These are phyloP conservation scores for Fonsecaea erecta DNA, from an alignment of 2,329 filamentous ascomycete species.

Conservation along the genomic window DNA sequence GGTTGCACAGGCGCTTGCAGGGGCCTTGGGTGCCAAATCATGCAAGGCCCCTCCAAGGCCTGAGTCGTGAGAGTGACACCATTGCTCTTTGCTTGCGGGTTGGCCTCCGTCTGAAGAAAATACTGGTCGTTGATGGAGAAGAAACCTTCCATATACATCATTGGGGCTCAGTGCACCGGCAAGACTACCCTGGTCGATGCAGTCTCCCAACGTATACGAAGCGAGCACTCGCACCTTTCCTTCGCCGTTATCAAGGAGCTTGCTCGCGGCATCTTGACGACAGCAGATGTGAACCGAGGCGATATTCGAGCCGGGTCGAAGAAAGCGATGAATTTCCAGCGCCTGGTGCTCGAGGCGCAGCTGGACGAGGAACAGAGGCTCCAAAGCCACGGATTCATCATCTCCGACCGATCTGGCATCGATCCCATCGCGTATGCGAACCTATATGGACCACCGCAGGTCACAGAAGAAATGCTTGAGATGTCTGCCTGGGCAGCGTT, in stretches of 20 bases:
- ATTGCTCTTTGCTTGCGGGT: not conserved
- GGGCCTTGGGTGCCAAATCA: constrained; percentile 11
- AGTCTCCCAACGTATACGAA: not conserved
- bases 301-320: constrained; percentile 4
- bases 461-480: not conserved
- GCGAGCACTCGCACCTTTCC: not conserved
- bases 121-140: not conserved
- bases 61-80: not conserved
- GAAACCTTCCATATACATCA: constrained; percentile 9
- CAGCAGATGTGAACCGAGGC: constrained; percentile 7
- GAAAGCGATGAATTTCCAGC: constrained; percentile 6
- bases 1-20: constrained; percentile 14
- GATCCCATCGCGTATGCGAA: constrained; percentile 9
- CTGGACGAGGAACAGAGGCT: not conserved
- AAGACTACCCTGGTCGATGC: constrained; percentile 10
- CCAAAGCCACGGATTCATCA: not conserved
- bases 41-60: not conserved
- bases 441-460: constrained; percentile 2
- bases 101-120: not conserved
- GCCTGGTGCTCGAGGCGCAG: constrained; percentile 4
- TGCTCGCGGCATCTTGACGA: constrained; percentile 5
- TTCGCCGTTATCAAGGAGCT: constrained; percentile 8
- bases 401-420: constrained; percentile 15
- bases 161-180: constrained; percentile 11
- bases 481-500: not conserved